Percentiles rank a stretch among this genome's conserved stretches.
These are phyloP conservation scores for Phytopythium montanum DNA, from an alignment of 352 stramenopile genomes.

Conservation along the genomic window DNA sequence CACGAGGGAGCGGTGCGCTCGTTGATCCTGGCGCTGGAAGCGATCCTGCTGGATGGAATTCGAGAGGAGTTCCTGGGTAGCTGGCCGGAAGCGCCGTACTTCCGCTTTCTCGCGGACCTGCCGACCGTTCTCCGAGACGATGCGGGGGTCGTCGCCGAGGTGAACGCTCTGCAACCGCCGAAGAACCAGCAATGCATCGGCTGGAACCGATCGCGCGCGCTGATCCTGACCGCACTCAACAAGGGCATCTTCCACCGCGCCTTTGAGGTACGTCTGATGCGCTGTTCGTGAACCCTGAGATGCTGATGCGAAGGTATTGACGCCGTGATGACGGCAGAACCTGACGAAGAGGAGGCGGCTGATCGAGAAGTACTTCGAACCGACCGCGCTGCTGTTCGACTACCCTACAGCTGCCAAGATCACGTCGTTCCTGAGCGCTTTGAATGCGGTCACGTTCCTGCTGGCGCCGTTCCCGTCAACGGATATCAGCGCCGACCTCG, in stretches of 20 bases:
- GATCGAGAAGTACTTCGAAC: conserved; percentile 64
- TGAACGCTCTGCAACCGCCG: conserved; percentile 26
- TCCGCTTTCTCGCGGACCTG: conserved; percentile 64
- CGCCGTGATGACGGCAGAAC: conserved; percentile 27
- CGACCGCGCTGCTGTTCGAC: conserved; percentile 53
- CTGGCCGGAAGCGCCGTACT: conserved; percentile 75
- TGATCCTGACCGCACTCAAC: conserved; percentile 68
- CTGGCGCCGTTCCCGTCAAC: conserved; percentile 25
- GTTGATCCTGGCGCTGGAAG: conserved; percentile 62
- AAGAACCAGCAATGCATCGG: conserved; percentile 47
- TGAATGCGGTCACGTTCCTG: conserved; percentile 70
- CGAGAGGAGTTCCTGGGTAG: conserved; percentile 43
- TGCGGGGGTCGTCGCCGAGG: conserved; percentile 51
- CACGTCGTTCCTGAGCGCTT: conserved; percentile 53
- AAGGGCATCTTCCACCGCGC: conserved; percentile 71
- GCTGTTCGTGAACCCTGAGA: not conserved
- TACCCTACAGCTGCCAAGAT: conserved; percentile 56
- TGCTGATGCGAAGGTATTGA: not conserved
- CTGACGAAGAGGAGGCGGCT: conserved; percentile 57
- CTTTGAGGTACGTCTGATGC: conserved; percentile 39
- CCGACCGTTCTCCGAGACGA: conserved; percentile 62
- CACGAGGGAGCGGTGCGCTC: conserved; percentile 64
- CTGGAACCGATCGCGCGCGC: conserved; percentile 60
- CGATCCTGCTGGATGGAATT: conserved; percentile 59
- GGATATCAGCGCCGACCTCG: conserved; percentile 9